Base-by-base conservation (phyloP, 345 rosid species). In the Populus ilicifolia region DNA sequence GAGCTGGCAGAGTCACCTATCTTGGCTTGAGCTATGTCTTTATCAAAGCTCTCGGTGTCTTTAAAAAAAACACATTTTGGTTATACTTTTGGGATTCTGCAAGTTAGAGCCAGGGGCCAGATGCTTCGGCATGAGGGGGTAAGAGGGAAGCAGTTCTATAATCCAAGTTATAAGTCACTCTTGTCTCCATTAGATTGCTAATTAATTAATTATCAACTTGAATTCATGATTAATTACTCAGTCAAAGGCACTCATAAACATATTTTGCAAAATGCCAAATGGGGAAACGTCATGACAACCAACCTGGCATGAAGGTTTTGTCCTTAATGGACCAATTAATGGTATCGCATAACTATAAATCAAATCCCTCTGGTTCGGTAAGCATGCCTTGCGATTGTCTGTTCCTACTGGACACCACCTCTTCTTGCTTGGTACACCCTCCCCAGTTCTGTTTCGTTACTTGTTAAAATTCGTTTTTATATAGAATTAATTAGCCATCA, bases 21-120 rank as follows among this genome's bases (percentile, higher is more conserved):
- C 70, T 78, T 78, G 82, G 80, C 84, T 72, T 35, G 48, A 56
- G 66, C 50, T 46, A 21, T 66, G 83, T 82, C 81, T 77, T 75
- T 64, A 30, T 71, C 64, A 74, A 65, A 75, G 67, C 46, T 62
- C 44, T 38, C 62, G 67, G 71, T 25, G 13, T 61, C 1, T 25
- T 27, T 25, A 2, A 38, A 2, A 36, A 39, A 69, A 39, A 73
- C 52, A 11, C 59, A 36, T 48, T 59, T 27, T 8, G 77, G 71
- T 56, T 70, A 12, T 64, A 71, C 59, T 77, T 74, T 77, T 74
- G 72, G 79, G 77, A 76, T 80, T 79, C 71, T 68, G 36, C 48
- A 29, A 30, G 64, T 5, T 50, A 16, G 74, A 81, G 70, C 64
- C 38, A 56, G 77, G 69, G 77, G 16, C 64, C 71, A 68, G 33